Percentiles rank a stretch among this genome's conserved stretches.
Evolutionary conservation across 352 stramenopile species (phyloP).

Genomic region (Globisporangium abappressorium): DNA sequence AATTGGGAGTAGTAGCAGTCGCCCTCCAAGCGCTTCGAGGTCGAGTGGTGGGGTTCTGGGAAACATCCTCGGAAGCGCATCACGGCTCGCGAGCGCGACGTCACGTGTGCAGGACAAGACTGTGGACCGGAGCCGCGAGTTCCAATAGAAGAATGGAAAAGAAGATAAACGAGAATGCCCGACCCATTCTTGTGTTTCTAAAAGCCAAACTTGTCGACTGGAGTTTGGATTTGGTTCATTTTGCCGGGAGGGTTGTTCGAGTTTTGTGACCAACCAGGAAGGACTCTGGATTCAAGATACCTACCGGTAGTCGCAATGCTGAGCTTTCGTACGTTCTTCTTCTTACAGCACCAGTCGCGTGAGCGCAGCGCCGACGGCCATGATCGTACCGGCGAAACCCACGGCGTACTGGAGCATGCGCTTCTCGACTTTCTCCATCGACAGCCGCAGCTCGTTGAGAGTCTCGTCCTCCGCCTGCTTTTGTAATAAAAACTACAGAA

Average conservation of each 20-base stretch:
- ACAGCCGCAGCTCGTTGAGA: slow-evolving; percentile 80
- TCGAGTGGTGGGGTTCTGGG: slow-evolving; percentile 35
- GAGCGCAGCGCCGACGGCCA: slow-evolving; percentile 77
- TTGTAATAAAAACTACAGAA: slow-evolving; percentile 67
- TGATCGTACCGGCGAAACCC: slow-evolving; percentile 86
- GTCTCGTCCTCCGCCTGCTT: slow-evolving; percentile 88
- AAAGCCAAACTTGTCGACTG: background rate
- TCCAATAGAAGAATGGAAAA: slow-evolving; percentile 12
- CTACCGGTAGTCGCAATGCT: no score
- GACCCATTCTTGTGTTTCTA: background rate
- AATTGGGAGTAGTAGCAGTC: background rate
- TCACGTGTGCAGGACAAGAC: slow-evolving; percentile 59
- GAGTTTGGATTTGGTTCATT: background rate
- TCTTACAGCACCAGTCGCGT: slow-evolving; percentile 68
- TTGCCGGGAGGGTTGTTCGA: no score
- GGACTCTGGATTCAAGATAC: no score
- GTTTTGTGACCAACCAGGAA: no score
- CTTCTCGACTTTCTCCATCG: slow-evolving; percentile 89
- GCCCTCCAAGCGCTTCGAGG: slow-evolving; percentile 12
- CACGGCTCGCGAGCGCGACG: slow-evolving; percentile 59
- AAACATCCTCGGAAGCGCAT: slow-evolving; percentile 69
- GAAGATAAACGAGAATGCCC: background rate
- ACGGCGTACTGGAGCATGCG: slow-evolving; percentile 87
- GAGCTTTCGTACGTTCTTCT: background rate
- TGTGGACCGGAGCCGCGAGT: slow-evolving; percentile 37